Evolutionary conservation across 441 rosid species (phyloP).

Genomic region (Bruguiera hainesii): DNA sequence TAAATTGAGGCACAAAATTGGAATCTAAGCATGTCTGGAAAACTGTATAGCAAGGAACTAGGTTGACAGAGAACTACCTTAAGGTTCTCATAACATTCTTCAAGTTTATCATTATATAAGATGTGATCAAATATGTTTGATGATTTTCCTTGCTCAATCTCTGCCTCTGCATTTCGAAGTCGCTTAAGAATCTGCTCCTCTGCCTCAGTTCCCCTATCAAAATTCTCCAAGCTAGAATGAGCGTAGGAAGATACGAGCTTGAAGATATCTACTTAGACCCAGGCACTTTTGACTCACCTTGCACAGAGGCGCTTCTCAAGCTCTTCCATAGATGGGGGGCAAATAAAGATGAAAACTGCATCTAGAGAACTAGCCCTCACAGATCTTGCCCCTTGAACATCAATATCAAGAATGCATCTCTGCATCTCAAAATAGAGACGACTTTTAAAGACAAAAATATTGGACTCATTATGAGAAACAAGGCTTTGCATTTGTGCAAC

Average conservation of each 20-base stretch:
- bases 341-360: conserved; percentile 71
- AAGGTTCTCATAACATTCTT: conserved; percentile 67
- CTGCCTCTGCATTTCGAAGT: conserved; percentile 65
- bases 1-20: conserved; percentile 1
- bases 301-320: conserved; percentile 81
- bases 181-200: conserved; percentile 81
- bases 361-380: conserved; percentile 70
- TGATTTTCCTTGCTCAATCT: conserved; percentile 68
- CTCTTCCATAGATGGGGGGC: conserved; percentile 81
- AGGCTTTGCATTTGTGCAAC: not conserved
- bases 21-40: not conserved
- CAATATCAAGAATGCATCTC: conserved; percentile 97
- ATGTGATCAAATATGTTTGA: conserved; percentile 65
- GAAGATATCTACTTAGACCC: not conserved
- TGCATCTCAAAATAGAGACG: conserved; percentile 20
- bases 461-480: not conserved
- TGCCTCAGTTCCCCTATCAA: conserved; percentile 77
- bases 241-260: conserved; percentile 5
- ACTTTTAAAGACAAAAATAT: conserved; percentile 4
- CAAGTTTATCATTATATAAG: conserved; percentile 63
- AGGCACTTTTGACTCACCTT: conserved; percentile 39
- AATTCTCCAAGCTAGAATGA: conserved; percentile 15
- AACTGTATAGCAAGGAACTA: not conserved
- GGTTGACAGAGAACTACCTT: conserved; percentile 48
- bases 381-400: conserved; percentile 90